Conservation (phyloP, 306 rosid genomes). For the Rubus parviflorus region DNA sequence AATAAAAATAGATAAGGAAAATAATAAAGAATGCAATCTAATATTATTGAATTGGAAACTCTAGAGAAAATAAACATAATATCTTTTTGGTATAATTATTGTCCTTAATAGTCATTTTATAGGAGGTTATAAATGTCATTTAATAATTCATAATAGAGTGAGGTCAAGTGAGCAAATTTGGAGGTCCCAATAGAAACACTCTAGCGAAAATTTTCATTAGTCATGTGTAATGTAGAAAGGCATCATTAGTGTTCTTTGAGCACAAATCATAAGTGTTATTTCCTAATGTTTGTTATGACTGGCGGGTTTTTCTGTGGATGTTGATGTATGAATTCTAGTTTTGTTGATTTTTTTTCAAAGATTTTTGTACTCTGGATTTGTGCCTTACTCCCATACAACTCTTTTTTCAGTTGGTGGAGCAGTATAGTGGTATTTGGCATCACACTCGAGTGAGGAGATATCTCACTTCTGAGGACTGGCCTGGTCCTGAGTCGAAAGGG, state of each 20-base stretch:
- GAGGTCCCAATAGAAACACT: no score
- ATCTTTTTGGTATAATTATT: no score
- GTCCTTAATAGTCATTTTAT: no score
- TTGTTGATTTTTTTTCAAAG: background rate
- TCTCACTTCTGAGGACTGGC: constrained; percentile 86
- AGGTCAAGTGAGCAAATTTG: no score
- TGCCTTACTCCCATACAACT: constrained; percentile 7
- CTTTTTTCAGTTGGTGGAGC: constrained; percentile 71
- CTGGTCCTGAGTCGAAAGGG: constrained; percentile 89
- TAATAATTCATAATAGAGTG: no score
- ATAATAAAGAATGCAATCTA: no score
- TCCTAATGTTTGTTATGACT: background rate
- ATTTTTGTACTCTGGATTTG: background rate
- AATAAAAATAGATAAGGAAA: no score
- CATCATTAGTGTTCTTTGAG: background rate
- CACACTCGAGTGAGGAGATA: constrained; percentile 81
- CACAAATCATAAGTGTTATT: background rate
- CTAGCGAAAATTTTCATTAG: background rate
- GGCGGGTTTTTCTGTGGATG: background rate
- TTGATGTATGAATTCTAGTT: background rate
- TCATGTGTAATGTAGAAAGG: background rate
- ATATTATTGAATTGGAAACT: no score
- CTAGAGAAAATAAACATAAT: no score
- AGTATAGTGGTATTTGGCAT: constrained; percentile 78
- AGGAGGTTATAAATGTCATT: no score